Evolutionary conservation across 129 eudicot genomes (phyloP).

Genomic region (Calendula officinalis): DNA sequence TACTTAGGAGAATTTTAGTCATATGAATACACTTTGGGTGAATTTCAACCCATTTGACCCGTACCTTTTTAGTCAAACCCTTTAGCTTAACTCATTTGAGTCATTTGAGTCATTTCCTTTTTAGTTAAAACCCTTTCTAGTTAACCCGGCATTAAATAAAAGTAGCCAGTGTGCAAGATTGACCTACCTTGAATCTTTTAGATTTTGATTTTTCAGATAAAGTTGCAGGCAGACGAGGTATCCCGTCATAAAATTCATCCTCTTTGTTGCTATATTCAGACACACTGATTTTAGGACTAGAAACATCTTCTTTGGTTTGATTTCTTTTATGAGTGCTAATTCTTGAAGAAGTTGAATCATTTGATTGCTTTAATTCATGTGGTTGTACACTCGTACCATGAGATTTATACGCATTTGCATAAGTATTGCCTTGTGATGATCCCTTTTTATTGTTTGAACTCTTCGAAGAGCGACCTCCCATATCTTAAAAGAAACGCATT

Average conservation of each 20-base stretch:
- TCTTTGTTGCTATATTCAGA: conserved; percentile 28
- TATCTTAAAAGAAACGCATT: conserved; percentile 14
- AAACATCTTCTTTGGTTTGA: conserved; percentile 21
- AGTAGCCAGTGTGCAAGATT: conserved; percentile 7
- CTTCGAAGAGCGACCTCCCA: conserved; percentile 47
- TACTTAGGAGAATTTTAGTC: not conserved
- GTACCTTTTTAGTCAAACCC: not conserved
- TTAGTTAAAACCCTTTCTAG: not conserved
- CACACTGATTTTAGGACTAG: conserved; percentile 17
- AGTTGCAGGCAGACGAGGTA: conserved; percentile 58
- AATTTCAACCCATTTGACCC: no score
- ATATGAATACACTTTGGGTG: no score
- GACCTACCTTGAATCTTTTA: conserved; percentile 45
- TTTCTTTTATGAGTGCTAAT: conserved; percentile 12
- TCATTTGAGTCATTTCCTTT: not conserved
- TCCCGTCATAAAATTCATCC: conserved; percentile 84
- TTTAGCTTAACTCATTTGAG: not conserved
- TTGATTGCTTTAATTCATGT: conserved; percentile 26
- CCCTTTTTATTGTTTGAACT: conserved; percentile 29
- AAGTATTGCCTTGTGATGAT: conserved; percentile 15
- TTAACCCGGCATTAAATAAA: not conserved
- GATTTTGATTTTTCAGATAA: conserved; percentile 60
- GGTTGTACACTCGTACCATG: conserved; percentile 14
- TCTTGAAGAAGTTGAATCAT: conserved; percentile 15
- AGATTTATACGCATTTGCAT: conserved; percentile 18